A percentile compares a stretch with the other conserved stretches of the same genome.
These are phyloP conservation scores for Spergularia azorica DNA, from an alignment of 179 eudicot species.

Conservation along the genomic window DNA sequence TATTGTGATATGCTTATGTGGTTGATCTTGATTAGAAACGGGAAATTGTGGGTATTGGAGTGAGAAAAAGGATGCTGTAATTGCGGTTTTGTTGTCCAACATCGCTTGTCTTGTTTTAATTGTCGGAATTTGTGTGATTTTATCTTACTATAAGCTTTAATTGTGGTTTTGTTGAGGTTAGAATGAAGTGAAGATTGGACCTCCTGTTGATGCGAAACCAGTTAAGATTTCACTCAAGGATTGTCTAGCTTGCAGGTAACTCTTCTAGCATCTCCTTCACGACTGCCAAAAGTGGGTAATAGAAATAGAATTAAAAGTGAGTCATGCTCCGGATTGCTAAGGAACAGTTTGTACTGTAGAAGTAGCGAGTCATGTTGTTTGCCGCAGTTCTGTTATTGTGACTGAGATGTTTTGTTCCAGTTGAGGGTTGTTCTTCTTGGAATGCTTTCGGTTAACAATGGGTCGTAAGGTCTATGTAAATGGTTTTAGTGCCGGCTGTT, in stretches of 20 bases:
- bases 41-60: no score
- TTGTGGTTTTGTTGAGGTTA: constrained; percentile 24
- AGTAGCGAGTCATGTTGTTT: not conserved
- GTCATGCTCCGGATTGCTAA: not conserved
- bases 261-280: not conserved
- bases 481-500: no score
- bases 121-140: not conserved
- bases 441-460: no score
- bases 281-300: not conserved
- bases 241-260: constrained; percentile 95
- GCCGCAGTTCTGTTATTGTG: not conserved
- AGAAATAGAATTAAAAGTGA: no score
- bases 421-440: not conserved
- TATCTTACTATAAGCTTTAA: not conserved
- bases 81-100: not conserved
- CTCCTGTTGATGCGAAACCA: constrained; percentile 53
- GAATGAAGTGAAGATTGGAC: constrained; percentile 45
- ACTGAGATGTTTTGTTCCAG: not conserved
- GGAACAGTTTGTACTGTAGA: not conserved
- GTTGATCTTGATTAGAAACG: no score
- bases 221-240: constrained; percentile 93
- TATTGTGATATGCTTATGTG: no score
- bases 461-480: no score
- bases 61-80: no score
- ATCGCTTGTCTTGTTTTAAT: no score